These are phyloP conservation scores for Silene vulgaris DNA, from an alignment of 179 eudicot species.

Conservation along the genomic window DNA sequence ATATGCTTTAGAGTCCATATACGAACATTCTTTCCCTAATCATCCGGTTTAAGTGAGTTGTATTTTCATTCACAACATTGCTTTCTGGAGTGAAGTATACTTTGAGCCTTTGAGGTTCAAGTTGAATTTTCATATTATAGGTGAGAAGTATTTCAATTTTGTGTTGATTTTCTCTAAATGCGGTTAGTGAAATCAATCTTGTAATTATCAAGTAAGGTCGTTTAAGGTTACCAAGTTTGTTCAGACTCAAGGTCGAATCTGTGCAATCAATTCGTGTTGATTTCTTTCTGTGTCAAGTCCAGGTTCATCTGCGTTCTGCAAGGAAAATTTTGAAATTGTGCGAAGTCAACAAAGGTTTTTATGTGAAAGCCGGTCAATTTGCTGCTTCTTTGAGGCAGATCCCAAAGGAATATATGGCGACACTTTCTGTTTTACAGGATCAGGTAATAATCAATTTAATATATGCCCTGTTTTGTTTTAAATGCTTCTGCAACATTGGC, in stretches of 20 bases:
- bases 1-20: too few species aligned
- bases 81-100: too few species aligned
- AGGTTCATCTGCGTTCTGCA: constrained; percentile 88
- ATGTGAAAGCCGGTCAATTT: constrained; percentile 96
- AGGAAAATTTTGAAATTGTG: constrained; percentile 62
- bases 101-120: too few species aligned
- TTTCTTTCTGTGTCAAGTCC: constrained; percentile 17
- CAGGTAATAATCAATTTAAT: constrained; percentile 44
- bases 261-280: not conserved
- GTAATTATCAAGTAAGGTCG: not conserved
- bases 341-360: constrained; percentile 77
- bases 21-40: too few species aligned
- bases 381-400: constrained; percentile 76
- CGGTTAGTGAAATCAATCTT: not conserved
- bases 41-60: too few species aligned
- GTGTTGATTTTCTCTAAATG: not conserved
- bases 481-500: not conserved
- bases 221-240: not conserved
- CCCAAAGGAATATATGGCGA: constrained; percentile 68
- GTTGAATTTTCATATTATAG: not conserved
- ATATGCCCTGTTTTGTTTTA: not conserved
- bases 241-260: not conserved
- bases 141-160: not conserved
- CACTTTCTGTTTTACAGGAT: constrained; percentile 81
- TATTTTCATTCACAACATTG: too few species aligned